Conservation (phyloP, 2,329 filamentous ascomycete species). For the Fusarium buharicum region DNA sequence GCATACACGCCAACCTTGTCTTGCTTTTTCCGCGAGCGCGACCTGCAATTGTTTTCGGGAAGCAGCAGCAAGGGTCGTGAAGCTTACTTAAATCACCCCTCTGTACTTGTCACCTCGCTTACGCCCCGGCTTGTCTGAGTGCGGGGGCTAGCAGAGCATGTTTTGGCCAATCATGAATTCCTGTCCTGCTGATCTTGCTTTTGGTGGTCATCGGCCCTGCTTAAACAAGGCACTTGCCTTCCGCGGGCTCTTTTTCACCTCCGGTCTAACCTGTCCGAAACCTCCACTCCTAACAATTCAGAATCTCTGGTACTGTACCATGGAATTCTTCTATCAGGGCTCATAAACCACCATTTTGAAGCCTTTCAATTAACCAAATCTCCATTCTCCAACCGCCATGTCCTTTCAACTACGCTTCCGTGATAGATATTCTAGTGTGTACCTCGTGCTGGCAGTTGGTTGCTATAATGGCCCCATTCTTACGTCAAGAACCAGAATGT, state of each 20-base stretch:
- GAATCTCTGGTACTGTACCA: too few relatives aligned
- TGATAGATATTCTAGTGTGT: background rate
- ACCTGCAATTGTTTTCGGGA: background rate
- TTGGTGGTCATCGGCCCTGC: slow-evolving; percentile 49
- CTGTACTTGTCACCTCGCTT: slow-evolving; percentile 9
- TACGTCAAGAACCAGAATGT: slow-evolving; percentile 12
- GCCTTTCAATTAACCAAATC: background rate
- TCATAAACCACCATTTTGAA: background rate
- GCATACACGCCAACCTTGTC: background rate
- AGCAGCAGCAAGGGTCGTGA: background rate
- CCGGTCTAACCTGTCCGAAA: background rate
- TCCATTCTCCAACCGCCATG: background rate
- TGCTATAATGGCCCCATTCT: slow-evolving; percentile 20
- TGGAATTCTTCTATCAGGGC: background rate
- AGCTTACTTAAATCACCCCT: slow-evolving; percentile 8
- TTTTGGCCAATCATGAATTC: background rate
- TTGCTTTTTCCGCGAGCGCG: too few relatives aligned
- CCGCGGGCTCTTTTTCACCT: slow-evolving; percentile 1
- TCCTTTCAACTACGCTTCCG: background rate
- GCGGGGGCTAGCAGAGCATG: slow-evolving; percentile 23
- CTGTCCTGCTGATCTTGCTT: slow-evolving; percentile 49
- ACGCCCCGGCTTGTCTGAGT: slow-evolving; percentile 10
- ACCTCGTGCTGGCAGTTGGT: background rate
- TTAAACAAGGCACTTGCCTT: slow-evolving; percentile 17
- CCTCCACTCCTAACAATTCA: too few relatives aligned